Evolutionary conservation across 371 early-diverging fungal species (phyloP), one percentile per base, ranked within the genome.

Genomic region (Rhizomucor miehei): DNA sequence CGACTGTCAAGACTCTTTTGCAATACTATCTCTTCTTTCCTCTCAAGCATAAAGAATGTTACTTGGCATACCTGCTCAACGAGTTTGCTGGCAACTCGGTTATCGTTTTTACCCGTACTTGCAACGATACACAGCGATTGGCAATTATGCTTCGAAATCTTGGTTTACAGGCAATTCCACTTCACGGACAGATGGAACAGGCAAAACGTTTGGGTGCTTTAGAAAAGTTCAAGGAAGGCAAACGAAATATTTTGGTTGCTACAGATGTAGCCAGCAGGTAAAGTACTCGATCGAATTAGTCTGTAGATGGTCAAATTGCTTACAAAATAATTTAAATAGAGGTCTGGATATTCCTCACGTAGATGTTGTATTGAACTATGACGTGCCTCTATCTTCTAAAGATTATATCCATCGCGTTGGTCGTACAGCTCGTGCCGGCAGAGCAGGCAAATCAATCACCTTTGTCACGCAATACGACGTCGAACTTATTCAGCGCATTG

Each of bases 381-480:
- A 98, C 69, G 86, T 98, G 9, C 99, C 99, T n/a, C 81, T 90
- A 50, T 86, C 86, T 52, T 84, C 87, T 44, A 93, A 97, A 79
- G 94, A 92, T 62, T 99, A 98, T 72, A 91, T 98, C 57, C 99
- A 99, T 76, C 86, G 99, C 48, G 94, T 95, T 3, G 99, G 99
- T 25, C 87, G 99, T 62, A 97, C 99, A 0, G 99, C 97, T 8
- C 87, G 97, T 66, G 96, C 97, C 6, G 98, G 99, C 11, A 79
- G 91, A 39, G 79, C 90, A 3, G 99, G 99, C 51, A 90, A 91
- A 63, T 87, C 96, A 1, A 75, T 99, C 21, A 95, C 98, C 9
- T 87, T 99, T 66, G 95, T 98, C 16, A 97, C 99, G 11, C 98
- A 99, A 73, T 95, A 96, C 63, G 97, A 97, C 66, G 89, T 96